Percentiles rank a stretch among this genome's conserved stretches.
phyloP scores from a whole-genome alignment of 345 rosid genomes.

The Gossypium australe region DNA sequence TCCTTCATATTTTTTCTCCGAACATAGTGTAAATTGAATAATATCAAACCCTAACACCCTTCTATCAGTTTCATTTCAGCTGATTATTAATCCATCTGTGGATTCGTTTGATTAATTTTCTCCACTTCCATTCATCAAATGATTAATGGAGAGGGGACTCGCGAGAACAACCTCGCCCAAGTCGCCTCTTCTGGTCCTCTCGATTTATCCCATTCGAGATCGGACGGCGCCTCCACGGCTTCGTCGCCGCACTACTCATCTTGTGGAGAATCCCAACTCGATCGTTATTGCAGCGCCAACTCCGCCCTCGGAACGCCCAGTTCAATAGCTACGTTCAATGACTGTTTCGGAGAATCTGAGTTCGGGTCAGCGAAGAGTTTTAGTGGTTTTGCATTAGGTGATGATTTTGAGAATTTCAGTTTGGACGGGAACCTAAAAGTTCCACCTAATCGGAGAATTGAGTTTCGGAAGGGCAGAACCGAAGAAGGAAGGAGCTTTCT shows the following conservation, averaged over 20 bases:
- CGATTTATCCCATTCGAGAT: conserved; percentile 26
- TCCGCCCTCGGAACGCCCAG: conserved; percentile 80
- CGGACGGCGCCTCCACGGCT: conserved; percentile 38
- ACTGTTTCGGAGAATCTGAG: conserved; percentile 48
- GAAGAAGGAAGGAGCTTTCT: conserved; percentile 17
- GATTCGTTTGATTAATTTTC: neutral
- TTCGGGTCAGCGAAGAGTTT: conserved; percentile 48
- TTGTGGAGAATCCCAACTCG: conserved; percentile 80
- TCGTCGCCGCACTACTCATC: conserved; percentile 69
- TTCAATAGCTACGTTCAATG: conserved; percentile 47
- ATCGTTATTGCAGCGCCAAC: conserved; percentile 78
- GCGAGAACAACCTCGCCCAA: conserved; percentile 27
- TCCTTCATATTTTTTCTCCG: no score
- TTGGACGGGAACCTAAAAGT: conserved; percentile 42
- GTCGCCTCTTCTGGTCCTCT: conserved; percentile 40
- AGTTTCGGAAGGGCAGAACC: conserved; percentile 20
- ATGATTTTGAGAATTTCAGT: conserved; percentile 60
- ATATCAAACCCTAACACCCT: neutral
- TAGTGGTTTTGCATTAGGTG: conserved; percentile 26
- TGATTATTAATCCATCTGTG: neutral
- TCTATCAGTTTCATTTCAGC: neutral
- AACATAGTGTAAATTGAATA: neutral
- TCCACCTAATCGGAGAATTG: conserved; percentile 22
- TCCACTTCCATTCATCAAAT: conserved; percentile 22
- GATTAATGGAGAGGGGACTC: conserved; percentile 46